Evolutionary conservation across 257 asterid genomes (phyloP).

Genomic region (Mitragyna speciosa): DNA sequence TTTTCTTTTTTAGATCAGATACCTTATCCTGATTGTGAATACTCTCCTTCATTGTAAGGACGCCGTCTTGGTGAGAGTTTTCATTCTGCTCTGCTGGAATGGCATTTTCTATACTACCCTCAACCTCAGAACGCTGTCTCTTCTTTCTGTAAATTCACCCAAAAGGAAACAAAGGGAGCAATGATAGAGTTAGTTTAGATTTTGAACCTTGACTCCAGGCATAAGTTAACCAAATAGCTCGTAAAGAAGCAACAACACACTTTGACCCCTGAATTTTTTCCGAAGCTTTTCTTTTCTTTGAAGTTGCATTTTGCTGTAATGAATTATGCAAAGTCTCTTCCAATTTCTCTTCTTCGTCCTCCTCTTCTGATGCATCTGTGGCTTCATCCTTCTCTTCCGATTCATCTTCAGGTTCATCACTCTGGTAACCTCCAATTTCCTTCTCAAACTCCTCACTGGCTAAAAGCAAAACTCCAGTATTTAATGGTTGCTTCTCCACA

Average conservation of each 20-base stretch:
- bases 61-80: slow-evolving; percentile 33
- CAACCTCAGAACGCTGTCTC: slow-evolving; percentile 49
- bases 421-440: slow-evolving; percentile 61
- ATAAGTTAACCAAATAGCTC: slow-evolving; percentile 7
- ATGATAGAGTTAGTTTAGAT: background rate
- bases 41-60: slow-evolving; percentile 29
- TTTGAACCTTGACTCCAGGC: background rate
- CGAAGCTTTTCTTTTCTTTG: slow-evolving; percentile 64
- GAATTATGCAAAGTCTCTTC: slow-evolving; percentile 32
- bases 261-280: slow-evolving; percentile 52
- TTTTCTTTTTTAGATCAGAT: slow-evolving; percentile 34
- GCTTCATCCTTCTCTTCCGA: slow-evolving; percentile 24
- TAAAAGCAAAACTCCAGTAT: slow-evolving; percentile 53
- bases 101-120: slow-evolving; percentile 35
- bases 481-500: slow-evolving; percentile 44
- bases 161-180: slow-evolving; percentile 5
- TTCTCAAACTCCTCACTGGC: slow-evolving; percentile 72
- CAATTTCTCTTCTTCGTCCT: slow-evolving; percentile 18
- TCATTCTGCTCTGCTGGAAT: slow-evolving; percentile 29
- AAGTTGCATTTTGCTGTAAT: slow-evolving; percentile 32
- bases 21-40: slow-evolving; percentile 30
- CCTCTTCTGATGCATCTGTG: slow-evolving; percentile 28
- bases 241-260: slow-evolving; percentile 34
- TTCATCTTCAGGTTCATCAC: slow-evolving; percentile 46
- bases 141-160: slow-evolving; percentile 48